Evolutionary conservation across 2,329 filamentous ascomycete species (phyloP).

Genomic region (Nemania sp.): DNA sequence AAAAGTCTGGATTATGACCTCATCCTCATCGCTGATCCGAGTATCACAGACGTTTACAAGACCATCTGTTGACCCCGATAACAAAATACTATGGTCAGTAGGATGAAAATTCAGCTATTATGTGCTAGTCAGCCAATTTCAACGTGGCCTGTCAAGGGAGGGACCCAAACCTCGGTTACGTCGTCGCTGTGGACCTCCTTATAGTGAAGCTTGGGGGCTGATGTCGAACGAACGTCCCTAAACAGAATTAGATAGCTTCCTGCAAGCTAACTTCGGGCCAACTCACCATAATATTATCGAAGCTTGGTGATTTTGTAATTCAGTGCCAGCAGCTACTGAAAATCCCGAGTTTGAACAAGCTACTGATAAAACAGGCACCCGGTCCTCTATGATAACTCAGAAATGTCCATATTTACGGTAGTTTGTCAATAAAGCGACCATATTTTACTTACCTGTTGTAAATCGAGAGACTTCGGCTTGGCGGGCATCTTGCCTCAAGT

Average conservation of each 20-base stretch:
- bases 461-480: slow-evolving; percentile 56
- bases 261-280: neutral
- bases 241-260: slow-evolving; percentile 32
- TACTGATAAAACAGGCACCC: slow-evolving; percentile 71
- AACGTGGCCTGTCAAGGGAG: slow-evolving; percentile 45
- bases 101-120: slow-evolving; percentile 71
- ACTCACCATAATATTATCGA: slow-evolving; percentile 71
- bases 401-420: slow-evolving; percentile 23
- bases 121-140: slow-evolving; percentile 45
- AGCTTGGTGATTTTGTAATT: slow-evolving; percentile 73
- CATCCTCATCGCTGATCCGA: slow-evolving; percentile 77
- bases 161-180: slow-evolving; percentile 65
- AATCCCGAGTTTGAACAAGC: slow-evolving; percentile 69
- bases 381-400: slow-evolving; percentile 54
- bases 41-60: slow-evolving; percentile 83
- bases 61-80: slow-evolving; percentile 84
- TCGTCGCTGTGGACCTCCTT: slow-evolving; percentile 76
- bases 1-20: slow-evolving; percentile 80
- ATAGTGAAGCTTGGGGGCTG: slow-evolving; percentile 65
- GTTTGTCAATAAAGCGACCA: neutral
- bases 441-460: slow-evolving; percentile 58
- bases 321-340: slow-evolving; percentile 78
- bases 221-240: slow-evolving; percentile 69
- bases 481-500: slow-evolving; percentile 63
- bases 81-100: slow-evolving; percentile 68